Conservation (phyloP, 768 basidiomycete genomes). For the Suillus paluster region DNA sequence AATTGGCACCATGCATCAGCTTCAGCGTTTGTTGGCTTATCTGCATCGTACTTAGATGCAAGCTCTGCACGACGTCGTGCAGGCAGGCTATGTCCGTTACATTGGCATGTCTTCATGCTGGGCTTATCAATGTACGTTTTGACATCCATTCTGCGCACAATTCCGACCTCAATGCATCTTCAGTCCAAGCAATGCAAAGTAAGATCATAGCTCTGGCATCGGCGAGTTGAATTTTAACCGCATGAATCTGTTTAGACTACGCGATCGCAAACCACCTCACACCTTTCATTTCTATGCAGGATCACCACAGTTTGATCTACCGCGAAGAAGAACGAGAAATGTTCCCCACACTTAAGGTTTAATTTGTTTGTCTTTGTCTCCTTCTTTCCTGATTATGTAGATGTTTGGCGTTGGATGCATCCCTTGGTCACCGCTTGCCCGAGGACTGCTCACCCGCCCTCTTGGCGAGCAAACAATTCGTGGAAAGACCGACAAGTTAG, state of each 20-base stretch:
- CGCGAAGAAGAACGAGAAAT: slow-evolving; percentile 70
- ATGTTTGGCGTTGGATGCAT: slow-evolving; percentile 58
- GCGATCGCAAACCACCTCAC: slow-evolving; percentile 61
- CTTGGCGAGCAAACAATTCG: slow-evolving; percentile 43
- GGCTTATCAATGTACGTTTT: slow-evolving; percentile 54
- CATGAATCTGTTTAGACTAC: slow-evolving; percentile 47
- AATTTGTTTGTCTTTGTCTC: neutral
- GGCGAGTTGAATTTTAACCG: neutral
- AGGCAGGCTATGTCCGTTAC: slow-evolving; percentile 65
- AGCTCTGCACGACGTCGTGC: slow-evolving; percentile 70
- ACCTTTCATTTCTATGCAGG: slow-evolving; percentile 74
- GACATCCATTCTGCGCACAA: neutral
- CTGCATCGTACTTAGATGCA: slow-evolving; percentile 50
- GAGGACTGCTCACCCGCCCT: slow-evolving; percentile 53
- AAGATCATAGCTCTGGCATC: slow-evolving; percentile 15
- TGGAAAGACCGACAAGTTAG: slow-evolving; percentile 38
- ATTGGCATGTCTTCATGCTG: slow-evolving; percentile 61
- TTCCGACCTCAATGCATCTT: neutral
- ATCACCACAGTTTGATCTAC: slow-evolving; percentile 64
- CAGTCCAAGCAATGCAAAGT: slow-evolving; percentile 64
- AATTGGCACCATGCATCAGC: slow-evolving; percentile 40
- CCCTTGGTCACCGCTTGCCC: slow-evolving; percentile 62
- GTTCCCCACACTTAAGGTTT: slow-evolving; percentile 61
- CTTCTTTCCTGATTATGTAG: slow-evolving; percentile 28
- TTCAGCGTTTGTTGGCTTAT: neutral